Evolutionary conservation across 495 filamentous ascomycete species (phyloP).

Genomic region (Xylaria scruposa): DNA sequence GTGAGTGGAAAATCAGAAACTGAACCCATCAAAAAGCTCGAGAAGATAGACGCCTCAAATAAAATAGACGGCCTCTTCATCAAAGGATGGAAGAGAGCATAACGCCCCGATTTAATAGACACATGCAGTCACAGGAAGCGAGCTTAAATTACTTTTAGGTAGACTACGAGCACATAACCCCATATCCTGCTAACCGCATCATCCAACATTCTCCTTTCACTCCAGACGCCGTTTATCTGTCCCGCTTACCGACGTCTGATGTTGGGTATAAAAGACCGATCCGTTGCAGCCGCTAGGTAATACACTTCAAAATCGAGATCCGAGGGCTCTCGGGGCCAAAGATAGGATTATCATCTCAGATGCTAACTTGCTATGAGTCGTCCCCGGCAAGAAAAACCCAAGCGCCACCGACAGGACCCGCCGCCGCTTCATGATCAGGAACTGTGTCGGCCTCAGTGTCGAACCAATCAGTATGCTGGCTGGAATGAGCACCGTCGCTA

Average conservation of each 20-base stretch:
- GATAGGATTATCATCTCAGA: conserved; percentile 30
- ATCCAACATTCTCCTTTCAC: not conserved
- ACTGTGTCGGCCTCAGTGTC: conserved; percentile 18
- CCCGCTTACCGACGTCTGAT: conserved; percentile 25
- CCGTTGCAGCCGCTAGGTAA: conserved; percentile 37
- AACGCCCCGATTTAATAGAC: not conserved
- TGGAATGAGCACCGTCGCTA: conserved; percentile 12
- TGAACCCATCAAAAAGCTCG: no score
- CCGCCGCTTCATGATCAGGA: conserved; percentile 18
- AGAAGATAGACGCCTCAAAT: no score
- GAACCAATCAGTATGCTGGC: not conserved
- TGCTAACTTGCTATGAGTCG: conserved; percentile 58
- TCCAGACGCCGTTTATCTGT: not conserved
- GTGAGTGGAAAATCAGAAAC: no score
- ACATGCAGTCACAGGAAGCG: conserved; percentile 26
- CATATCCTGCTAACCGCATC: not conserved
- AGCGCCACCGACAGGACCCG: conserved; percentile 30
- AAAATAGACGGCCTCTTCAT: not conserved
- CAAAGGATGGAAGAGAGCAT: not conserved
- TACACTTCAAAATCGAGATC: conserved; percentile 37
- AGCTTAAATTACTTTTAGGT: conserved; percentile 29
- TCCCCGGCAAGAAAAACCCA: conserved; percentile 51
- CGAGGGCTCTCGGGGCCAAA: conserved; percentile 41
- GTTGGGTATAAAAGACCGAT: conserved; percentile 43
- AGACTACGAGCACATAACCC: conserved; percentile 34